These are phyloP conservation scores for Saccharomycopsis sp. DNA, from an alignment of 805 yeast species.

Conservation along the genomic window DNA sequence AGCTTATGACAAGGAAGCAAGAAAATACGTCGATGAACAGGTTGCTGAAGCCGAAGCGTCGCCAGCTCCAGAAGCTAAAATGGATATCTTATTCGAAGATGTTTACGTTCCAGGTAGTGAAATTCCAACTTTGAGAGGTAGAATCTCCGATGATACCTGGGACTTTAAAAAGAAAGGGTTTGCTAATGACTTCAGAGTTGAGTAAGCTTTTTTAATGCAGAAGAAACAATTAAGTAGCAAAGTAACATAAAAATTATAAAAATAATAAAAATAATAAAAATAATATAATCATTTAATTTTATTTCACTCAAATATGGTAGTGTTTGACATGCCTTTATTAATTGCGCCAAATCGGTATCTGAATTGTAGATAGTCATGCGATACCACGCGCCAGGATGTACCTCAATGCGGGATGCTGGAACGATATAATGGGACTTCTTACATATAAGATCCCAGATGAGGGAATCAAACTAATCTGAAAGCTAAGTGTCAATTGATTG, in stretches of 20 bases:
- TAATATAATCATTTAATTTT: no score
- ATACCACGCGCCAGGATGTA: no score
- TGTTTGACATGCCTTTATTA: no score
- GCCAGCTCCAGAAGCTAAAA: conserved; percentile 92
- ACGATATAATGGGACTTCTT: no score
- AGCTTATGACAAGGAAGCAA: conserved; percentile 90
- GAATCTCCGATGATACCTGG: conserved; percentile 95
- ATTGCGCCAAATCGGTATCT: no score
- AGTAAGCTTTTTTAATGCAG: conserved; percentile 3
- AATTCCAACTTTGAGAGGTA: conserved; percentile 88
- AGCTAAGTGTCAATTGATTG: no score
- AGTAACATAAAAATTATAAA: not conserved
- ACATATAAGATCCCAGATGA: no score
- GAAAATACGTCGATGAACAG: conserved; percentile 93
- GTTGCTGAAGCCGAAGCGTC: conserved; percentile 88
- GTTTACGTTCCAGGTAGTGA: conserved; percentile 94
- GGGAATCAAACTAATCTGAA: no score
- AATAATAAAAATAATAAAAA: not conserved
- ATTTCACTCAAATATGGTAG: no score
- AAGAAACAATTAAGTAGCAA: not conserved
- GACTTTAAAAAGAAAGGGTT: conserved; percentile 49
- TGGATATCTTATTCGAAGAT: conserved; percentile 92
- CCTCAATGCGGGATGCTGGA: no score
- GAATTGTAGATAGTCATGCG: no score
- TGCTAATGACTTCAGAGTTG: conserved; percentile 24